These are phyloP conservation scores for Starmerella gropengiesseri DNA, from an alignment of 805 yeast species.

Conservation along the genomic window DNA sequence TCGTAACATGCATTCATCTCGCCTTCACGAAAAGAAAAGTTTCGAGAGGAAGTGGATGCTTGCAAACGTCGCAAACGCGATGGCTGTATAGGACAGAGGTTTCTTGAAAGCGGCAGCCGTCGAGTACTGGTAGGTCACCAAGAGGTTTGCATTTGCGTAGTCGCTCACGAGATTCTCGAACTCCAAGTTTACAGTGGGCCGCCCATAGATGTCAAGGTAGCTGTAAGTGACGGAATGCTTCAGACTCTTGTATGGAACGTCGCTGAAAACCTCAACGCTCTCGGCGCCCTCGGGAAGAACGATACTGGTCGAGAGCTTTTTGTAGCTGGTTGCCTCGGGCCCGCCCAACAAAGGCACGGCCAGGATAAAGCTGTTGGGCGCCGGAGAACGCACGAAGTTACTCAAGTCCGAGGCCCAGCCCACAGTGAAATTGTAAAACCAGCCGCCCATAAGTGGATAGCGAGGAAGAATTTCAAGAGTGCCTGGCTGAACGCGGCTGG, in stretches of 20 bases:
- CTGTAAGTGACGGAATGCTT: constrained; percentile 25
- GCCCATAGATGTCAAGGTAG: constrained; percentile 65
- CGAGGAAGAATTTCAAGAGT: constrained; percentile 64
- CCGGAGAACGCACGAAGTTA: constrained; percentile 40
- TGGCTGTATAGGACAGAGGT: constrained; percentile 37
- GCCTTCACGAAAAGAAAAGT: background rate
- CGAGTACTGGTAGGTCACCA: constrained; percentile 54
- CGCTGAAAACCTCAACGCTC: constrained; percentile 44
- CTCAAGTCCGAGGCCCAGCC: constrained; percentile 73
- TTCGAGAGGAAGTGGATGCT: background rate
- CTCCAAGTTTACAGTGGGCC: constrained; percentile 54
- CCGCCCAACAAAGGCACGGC: constrained; percentile 66
- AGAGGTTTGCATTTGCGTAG: constrained; percentile 44
- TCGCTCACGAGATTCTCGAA: constrained; percentile 61
- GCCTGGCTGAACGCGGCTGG: constrained; percentile 36
- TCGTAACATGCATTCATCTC: background rate
- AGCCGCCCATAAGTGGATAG: constrained; percentile 90
- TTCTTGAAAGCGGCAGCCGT: constrained; percentile 44
- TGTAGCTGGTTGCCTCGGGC: constrained; percentile 52
- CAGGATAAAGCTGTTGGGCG: constrained; percentile 44
- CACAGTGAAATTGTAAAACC: constrained; percentile 89
- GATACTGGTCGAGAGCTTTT: constrained; percentile 46
- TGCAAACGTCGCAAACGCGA: constrained; percentile 52
- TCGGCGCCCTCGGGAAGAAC: constrained; percentile 83
- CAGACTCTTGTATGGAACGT: constrained; percentile 26